phyloP scores from a whole-genome alignment of 1,284 basidiomycete genomes.

The Vanrija humicola region DNA sequence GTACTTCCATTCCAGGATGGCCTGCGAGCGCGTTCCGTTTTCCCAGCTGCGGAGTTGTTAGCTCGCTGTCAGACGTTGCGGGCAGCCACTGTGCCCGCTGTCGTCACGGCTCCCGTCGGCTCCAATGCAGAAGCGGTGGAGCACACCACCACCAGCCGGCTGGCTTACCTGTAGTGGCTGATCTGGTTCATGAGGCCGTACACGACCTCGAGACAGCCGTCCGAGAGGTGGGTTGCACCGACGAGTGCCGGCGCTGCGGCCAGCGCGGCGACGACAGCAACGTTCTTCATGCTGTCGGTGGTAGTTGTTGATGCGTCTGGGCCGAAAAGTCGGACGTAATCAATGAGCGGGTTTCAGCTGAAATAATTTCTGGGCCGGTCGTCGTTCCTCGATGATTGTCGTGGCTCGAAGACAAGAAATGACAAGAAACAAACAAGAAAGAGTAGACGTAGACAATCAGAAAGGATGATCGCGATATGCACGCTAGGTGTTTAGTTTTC shows the following conservation, averaged over 20 bases:
- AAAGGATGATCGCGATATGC: no score
- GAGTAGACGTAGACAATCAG: no score
- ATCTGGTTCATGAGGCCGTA: constrained; percentile 31
- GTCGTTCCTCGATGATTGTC: no score
- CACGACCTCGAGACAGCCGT: constrained; percentile 14
- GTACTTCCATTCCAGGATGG: constrained; percentile 65
- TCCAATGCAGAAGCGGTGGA: no score
- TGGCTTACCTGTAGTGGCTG: constrained; percentile 5
- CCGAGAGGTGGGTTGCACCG: constrained; percentile 4
- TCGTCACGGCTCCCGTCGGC: no score
- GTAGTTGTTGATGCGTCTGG: not conserved
- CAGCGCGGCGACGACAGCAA: not conserved
- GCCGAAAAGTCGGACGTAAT: not conserved
- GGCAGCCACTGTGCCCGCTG: no score
- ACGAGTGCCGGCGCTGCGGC: not conserved
- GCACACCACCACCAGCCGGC: no score
- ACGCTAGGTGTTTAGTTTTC: no score
- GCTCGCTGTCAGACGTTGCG: not conserved
- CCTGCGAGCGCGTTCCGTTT: constrained; percentile 69
- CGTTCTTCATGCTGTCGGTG: not conserved
- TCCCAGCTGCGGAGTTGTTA: constrained; percentile 63
- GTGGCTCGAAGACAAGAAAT: no score
- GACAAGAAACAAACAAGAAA: no score
- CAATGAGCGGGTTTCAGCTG: no score
- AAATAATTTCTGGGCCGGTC: no score